These are phyloP conservation scores for Apophysomyces ossiformis DNA, from an alignment of 371 early-diverging fungal genomes.

Conservation along the genomic window DNA sequence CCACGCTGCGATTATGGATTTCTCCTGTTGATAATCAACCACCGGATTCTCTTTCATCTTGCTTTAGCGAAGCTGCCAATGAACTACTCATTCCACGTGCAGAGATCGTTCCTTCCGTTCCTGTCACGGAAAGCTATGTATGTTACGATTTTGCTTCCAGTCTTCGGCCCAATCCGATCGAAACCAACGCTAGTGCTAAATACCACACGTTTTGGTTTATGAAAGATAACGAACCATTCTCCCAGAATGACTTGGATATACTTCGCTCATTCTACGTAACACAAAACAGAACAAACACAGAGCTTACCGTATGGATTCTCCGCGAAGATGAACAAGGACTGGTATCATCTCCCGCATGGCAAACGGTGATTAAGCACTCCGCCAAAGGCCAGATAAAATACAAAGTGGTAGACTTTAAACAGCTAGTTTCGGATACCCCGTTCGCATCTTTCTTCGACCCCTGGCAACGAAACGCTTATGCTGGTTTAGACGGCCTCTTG, in stretches of 20 bases:
- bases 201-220: constrained; percentile 18
- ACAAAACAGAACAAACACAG: constrained; percentile 35
- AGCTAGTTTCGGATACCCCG: constrained; percentile 22
- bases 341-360: constrained; percentile 29
- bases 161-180: constrained; percentile 6
- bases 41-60: constrained; percentile 39
- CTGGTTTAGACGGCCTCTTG: constrained; percentile 25
- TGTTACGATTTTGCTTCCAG: constrained; percentile 55
- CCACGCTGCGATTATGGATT: constrained; percentile 48
- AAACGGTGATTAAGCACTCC: constrained; percentile 2
- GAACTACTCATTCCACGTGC: constrained; percentile 4
- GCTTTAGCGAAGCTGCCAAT: constrained; percentile 24
- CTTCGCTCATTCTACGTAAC: constrained; percentile 51
- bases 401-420: constrained; percentile 12
- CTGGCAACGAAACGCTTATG: background rate
- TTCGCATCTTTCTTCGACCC: constrained; percentile 13
- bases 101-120: constrained; percentile 44
- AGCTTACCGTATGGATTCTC: constrained; percentile 49
- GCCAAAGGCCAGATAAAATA: constrained; percentile 24
- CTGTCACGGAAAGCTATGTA: constrained; percentile 45
- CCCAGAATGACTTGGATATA: constrained; percentile 39
- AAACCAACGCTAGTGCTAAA: constrained; percentile 14
- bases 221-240: constrained; percentile 39
- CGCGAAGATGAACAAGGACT: constrained; percentile 27
- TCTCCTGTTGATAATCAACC: constrained; percentile 29